phyloP scores from a whole-genome alignment of 148 eudicot genomes.

The Spergularia bocconei region DNA sequence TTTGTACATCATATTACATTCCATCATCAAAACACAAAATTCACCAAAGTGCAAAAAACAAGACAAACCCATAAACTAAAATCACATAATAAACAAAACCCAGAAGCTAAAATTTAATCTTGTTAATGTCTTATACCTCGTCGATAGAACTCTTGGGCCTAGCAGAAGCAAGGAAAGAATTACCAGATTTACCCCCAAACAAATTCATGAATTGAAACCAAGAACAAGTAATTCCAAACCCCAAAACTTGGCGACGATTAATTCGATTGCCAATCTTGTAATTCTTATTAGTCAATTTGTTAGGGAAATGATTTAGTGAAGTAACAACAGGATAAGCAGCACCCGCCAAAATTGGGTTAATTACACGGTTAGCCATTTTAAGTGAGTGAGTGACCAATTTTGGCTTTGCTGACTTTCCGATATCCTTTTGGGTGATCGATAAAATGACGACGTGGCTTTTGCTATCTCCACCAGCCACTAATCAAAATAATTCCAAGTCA shows the following conservation, averaged over 20 bases:
- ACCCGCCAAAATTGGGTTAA: constrained; percentile 27
- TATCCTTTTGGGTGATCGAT: background rate
- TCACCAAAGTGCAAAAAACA: background rate
- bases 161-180: constrained; percentile 74
- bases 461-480: constrained; percentile 1
- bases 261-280: constrained; percentile 8
- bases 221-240: constrained; percentile 56
- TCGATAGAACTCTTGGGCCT: constrained; percentile 61
- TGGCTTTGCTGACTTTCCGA: background rate
- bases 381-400: background rate
- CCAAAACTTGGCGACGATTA: constrained; percentile 59
- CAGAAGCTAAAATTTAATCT: constrained; percentile 22
- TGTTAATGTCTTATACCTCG: constrained; percentile 34
- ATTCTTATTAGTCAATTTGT: constrained; percentile 16
- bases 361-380: constrained; percentile 35
- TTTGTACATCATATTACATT: background rate
- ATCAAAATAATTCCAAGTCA: no score
- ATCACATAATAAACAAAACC: constrained; percentile 16
- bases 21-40: background rate
- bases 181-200: constrained; percentile 39
- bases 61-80: constrained; percentile 26
- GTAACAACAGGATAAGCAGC: constrained; percentile 3
- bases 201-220: constrained; percentile 63
- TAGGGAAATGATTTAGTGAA: constrained; percentile 8
- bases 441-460: constrained; percentile 14